Percentiles rank a stretch among this genome's conserved stretches.
Evolutionary conservation across 306 rosid genomes (phyloP).

Genomic region (Castanea crenata): DNA sequence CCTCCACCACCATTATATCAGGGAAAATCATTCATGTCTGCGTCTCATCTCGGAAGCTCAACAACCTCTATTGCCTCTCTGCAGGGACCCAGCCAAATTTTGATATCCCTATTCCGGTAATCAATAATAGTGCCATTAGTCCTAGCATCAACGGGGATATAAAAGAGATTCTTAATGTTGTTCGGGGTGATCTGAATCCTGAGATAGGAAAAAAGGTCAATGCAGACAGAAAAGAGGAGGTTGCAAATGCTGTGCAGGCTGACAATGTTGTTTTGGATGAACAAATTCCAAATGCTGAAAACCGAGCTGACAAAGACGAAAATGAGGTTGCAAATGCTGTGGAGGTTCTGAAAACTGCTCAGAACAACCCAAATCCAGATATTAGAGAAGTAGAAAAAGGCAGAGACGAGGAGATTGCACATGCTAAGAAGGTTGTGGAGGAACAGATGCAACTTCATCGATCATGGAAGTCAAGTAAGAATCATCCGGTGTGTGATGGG

Average conservation of each 20-base stretch:
- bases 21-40: constrained; percentile 71
- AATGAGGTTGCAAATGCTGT: neutral
- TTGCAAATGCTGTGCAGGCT: neutral
- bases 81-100: constrained; percentile 63
- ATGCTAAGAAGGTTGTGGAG: constrained; percentile 47
- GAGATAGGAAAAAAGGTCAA: neutral
- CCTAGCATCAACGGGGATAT: neutral
- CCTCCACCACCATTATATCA: constrained; percentile 54
- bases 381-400: constrained; percentile 14
- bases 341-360: neutral
- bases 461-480: constrained; percentile 51
- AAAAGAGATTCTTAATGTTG: neutral
- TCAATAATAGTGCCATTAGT: constrained; percentile 13
- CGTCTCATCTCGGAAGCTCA: constrained; percentile 60
- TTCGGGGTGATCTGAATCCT: neutral
- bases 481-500: constrained; percentile 40
- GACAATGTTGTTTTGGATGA: neutral
- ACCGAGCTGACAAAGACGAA: neutral
- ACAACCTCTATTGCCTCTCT: constrained; percentile 61
- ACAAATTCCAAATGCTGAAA: neutral
- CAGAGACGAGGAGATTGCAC: constrained; percentile 34
- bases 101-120: constrained; percentile 36
- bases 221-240: neutral
- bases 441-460: constrained; percentile 53
- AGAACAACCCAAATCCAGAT: constrained; percentile 17